Conservation (phyloP, 352 stramenopile species). For the Globisporangium okanoganense region DNA sequence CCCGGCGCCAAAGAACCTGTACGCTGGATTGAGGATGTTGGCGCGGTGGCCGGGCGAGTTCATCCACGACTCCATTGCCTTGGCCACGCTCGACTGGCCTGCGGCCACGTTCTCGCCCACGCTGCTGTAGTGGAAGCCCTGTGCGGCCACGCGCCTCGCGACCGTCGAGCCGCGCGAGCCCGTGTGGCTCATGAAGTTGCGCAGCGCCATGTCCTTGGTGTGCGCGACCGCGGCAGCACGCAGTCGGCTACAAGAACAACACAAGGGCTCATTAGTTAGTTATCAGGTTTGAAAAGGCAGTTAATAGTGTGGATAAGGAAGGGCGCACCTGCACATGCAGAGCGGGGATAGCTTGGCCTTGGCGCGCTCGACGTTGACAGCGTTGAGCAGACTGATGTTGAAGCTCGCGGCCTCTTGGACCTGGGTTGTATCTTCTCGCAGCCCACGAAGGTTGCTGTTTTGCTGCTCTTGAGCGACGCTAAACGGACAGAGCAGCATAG, state of each 20-base stretch:
- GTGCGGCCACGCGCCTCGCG: conserved; percentile 15
- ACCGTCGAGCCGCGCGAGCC: conserved; percentile 21
- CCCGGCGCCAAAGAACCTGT: conserved; percentile 21
- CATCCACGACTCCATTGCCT: conserved; percentile 25
- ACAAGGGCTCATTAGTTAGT: too few species aligned
- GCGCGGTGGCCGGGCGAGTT: conserved; percentile 22
- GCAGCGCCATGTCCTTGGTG: conserved; percentile 19
- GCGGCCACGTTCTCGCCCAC: conserved; percentile 32
- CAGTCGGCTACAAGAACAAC: conserved; percentile 8
- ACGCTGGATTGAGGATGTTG: conserved; percentile 19
- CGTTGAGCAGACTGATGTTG: not conserved
- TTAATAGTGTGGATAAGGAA: too few species aligned
- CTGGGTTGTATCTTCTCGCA: not conserved
- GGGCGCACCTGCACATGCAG: not conserved
- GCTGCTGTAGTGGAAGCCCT: conserved; percentile 27
- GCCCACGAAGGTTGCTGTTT: not conserved
- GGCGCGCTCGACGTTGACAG: not conserved
- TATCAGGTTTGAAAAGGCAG: too few species aligned
- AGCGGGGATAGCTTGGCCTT: not conserved
- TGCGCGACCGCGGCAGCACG: conserved; percentile 15
- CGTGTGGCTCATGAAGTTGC: conserved; percentile 28
- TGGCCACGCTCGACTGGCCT: not conserved
- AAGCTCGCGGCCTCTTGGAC: not conserved
- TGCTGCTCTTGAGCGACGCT: not conserved
- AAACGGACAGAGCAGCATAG: not conserved